phyloP scores from a whole-genome alignment of 2,329 filamentous ascomycete genomes.

The Fusarium napiforme region DNA sequence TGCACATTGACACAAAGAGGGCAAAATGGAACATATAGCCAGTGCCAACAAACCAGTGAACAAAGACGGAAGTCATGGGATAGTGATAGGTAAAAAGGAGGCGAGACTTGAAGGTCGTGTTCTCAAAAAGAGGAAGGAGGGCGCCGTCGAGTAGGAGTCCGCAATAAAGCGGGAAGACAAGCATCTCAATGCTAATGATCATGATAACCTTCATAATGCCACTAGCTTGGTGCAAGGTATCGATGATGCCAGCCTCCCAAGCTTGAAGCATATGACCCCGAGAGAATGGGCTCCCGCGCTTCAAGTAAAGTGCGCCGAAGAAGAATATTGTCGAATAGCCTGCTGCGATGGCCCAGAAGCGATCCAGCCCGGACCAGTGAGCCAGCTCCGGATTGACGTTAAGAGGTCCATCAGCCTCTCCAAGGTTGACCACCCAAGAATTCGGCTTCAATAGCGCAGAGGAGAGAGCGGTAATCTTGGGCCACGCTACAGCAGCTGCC shows the following conservation, averaged over 20 bases:
- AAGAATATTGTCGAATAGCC: constrained; percentile 84
- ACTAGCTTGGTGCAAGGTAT: constrained; percentile 89
- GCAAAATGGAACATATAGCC: constrained; percentile 99
- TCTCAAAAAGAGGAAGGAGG: constrained; percentile 87
- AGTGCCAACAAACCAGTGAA: constrained; percentile 98
- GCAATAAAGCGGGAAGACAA: constrained; percentile 95
- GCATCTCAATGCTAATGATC: constrained; percentile 99
- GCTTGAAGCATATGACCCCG: constrained; percentile 65
- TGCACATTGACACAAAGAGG: constrained; percentile 97
- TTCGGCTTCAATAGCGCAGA: constrained; percentile 57
- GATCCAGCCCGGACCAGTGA: constrained; percentile 74
- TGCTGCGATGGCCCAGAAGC: constrained; percentile 77
- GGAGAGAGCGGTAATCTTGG: constrained; percentile 33
- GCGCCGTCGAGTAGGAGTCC: constrained; percentile 90
- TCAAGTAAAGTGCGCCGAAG: constrained; percentile 82
- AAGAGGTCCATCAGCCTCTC: constrained; percentile 52
- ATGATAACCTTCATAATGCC: constrained; percentile 98
- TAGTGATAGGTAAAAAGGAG: constrained; percentile 80
- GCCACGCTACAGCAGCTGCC: constrained; percentile 18
- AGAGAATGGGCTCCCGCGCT: constrained; percentile 76
- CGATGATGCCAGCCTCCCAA: constrained; percentile 82
- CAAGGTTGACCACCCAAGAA: constrained; percentile 69
- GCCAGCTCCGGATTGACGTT: constrained; percentile 68
- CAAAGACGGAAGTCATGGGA: constrained; percentile 91
- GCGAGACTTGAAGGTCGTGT: constrained; percentile 80